phyloP scores from a whole-genome alignment of 2,329 filamentous ascomycete genomes.

The Colletotrichum sp. region DNA sequence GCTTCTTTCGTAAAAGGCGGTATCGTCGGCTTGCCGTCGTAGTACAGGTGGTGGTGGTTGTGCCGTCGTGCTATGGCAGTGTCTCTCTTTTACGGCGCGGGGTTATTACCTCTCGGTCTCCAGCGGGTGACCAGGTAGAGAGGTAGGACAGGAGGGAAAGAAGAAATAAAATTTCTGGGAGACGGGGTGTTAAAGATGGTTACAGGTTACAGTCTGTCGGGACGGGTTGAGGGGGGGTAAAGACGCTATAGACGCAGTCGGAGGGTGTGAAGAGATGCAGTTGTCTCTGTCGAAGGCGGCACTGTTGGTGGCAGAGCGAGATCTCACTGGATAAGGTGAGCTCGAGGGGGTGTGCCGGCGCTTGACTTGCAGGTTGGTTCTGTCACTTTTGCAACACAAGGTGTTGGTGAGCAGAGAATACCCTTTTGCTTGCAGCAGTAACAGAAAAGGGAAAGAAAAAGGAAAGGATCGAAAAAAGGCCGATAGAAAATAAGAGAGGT shows the following conservation, averaged over 20 bases:
- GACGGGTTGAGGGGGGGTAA: neutral
- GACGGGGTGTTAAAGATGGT: slow-evolving; percentile 17
- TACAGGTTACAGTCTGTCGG: slow-evolving; percentile 19
- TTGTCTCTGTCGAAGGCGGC: slow-evolving; percentile 15
- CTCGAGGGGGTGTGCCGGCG: slow-evolving; percentile 32
- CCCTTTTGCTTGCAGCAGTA: slow-evolving; percentile 1
- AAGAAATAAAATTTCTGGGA: slow-evolving; percentile 10
- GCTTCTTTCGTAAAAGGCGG: neutral
- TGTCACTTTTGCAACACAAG: neutral
- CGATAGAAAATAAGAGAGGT: slow-evolving; percentile 24
- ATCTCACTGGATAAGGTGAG: slow-evolving; percentile 14
- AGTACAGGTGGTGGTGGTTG: slow-evolving; percentile 6
- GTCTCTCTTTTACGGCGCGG: slow-evolving; percentile 6
- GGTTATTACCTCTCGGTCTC: neutral
- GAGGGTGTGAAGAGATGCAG: slow-evolving; percentile 25
- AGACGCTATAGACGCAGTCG: slow-evolving; percentile 31
- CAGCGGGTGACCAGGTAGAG: neutral
- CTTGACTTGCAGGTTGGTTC: slow-evolving; percentile 37
- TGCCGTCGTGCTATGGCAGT: slow-evolving; percentile 1
- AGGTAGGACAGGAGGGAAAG: slow-evolving; percentile 2
- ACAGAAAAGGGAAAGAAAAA: slow-evolving; percentile 21
- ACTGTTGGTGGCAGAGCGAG: slow-evolving; percentile 16
- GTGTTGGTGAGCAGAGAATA: neutral
- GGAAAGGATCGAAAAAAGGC: slow-evolving; percentile 23
- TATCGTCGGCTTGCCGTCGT: slow-evolving; percentile 7